Base-by-base conservation (phyloP, 257 asterid species). In the Ilex asprella region DNA sequence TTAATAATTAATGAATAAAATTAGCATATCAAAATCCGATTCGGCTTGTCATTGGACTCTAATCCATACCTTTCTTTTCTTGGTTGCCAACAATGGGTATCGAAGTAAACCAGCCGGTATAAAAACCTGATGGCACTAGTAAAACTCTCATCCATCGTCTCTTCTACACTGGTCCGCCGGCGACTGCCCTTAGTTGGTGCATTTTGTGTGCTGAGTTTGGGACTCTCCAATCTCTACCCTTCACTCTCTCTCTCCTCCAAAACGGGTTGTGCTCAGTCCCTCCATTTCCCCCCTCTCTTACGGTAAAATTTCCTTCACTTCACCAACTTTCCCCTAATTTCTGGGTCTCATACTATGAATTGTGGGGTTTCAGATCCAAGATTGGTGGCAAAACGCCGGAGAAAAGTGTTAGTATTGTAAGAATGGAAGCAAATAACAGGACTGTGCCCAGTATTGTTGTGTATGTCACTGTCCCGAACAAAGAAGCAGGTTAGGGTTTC, bases 381-480 rank as follows among this genome's bases (percentile, higher is more conserved):
- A 57, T 73, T 57, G 68, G 77, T 67, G 61, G 71, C 12, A 70
- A 52, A 64, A 27, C 71, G n/a, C 81, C 39, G 68, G 69, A 60
- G 16, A 76, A 70, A 65, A 78, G 82, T 67, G 59, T 64, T 55
- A 81, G 67, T 49, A 67, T 70, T 44, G 67, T 77, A 41, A 84
- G 86, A 69, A 93, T 93, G 99, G 97, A 84, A 59, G 76, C 87
- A n/a, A 79, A 56, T 59, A 74, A 72, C 74, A 78, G 70, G 39
- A 85, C 85, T 31, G 95, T 85, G 39, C 89, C 99, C 69, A 80
- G 84, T 77, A 87, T 93, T 72, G 99, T 93, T 69, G 99, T 89
- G 39, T 93, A 93, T 75, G 99, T 93, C 41, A 93, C 97, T 30
- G 97, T 85, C 77, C 96, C 98, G 3, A 91, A 81, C 75, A 81